Base-by-base conservation (phyloP, 2,329 filamentous ascomycete genomes). In the Aquanectria penicillioides region DNA sequence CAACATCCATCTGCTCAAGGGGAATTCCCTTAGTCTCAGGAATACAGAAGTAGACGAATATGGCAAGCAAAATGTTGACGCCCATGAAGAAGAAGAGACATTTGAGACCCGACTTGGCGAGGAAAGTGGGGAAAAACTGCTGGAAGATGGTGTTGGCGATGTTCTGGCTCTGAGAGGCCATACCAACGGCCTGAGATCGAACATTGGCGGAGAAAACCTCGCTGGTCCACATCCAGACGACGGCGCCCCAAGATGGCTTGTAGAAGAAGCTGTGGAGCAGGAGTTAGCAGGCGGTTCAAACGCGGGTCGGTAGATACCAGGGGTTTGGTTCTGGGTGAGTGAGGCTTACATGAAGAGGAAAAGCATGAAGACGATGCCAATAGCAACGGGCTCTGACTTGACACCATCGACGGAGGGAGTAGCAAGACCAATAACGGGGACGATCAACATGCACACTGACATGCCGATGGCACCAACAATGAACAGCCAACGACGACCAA, bases 121-220 rank as follows among this genome's bases (percentile, higher is more conserved):
- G 80, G 77, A 90, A 90, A 11, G 81, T 83, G 11, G 88, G 88
- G 80, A 90, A 90, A 79, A 90, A 90, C 63, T 90, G 88, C 73
- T 89, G 86, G 69, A 90, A 86, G 65, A 90, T 84, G 56, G 83
- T 82, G 73, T 90, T 89, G 71, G 86, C 86, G 49, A 90, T 83
- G 70, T 90, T 86, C 63, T 86, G 84, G 61, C 79, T 84, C 69
- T 86, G 81, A 31, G 78, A 80, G 60, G 75, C 86, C 88, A 90
- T 90, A 53, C 87, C 88, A 12, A 90, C 86, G 29, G 88, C 88
- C 71, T 90, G 88, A 5, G 87, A 86, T 57, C 88, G 86, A n/a
- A 90, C 85, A 73, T 90, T 90, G 84, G 89, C 88, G 51, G 83
- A 86, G 78, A 90, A 90, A 58, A 90, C 79, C 65, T 90, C 88